These are phyloP conservation scores for Pyricularia grisea DNA, from an alignment of 2,329 filamentous ascomycete species.

Conservation along the genomic window DNA sequence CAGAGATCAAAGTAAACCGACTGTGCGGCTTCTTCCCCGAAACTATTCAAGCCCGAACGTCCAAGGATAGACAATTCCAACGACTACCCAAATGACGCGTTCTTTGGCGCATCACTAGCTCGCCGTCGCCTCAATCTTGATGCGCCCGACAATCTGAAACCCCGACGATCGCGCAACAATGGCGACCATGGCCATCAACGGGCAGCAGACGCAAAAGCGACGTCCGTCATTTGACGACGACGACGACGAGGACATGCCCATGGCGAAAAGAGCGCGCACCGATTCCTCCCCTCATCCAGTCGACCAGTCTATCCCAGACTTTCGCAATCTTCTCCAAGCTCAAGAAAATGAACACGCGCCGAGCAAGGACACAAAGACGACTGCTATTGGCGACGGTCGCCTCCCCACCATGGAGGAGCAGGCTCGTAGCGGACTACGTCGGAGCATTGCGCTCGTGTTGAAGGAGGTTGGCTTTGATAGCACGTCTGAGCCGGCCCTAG, in stretches of 20 bases:
- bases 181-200: slow-evolving; percentile 6
- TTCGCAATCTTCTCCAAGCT: not conserved
- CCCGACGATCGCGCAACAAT: slow-evolving; percentile 8
- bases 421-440: slow-evolving; percentile 35
- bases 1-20: not conserved
- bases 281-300: slow-evolving; percentile 7
- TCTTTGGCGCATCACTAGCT: not conserved
- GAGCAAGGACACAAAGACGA: slow-evolving; percentile 3
- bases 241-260: slow-evolving; percentile 15
- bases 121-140: not conserved
- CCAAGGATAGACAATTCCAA: not conserved
- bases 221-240: slow-evolving; percentile 20
- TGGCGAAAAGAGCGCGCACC: slow-evolving; percentile 21
- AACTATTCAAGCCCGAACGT: not conserved
- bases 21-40: not conserved
- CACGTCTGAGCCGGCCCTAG: slow-evolving; percentile 45
- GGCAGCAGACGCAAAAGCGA: slow-evolving; percentile 23
- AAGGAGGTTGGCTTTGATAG: slow-evolving; percentile 49
- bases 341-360: slow-evolving; percentile 11
- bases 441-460: slow-evolving; percentile 46
- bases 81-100: not conserved
- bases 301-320: not conserved
- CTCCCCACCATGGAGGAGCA: slow-evolving; percentile 16
- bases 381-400: not conserved
- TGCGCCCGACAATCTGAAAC: not conserved